phyloP scores from a whole-genome alignment of 768 basidiomycete genomes.

The Termitomyces sp. region DNA sequence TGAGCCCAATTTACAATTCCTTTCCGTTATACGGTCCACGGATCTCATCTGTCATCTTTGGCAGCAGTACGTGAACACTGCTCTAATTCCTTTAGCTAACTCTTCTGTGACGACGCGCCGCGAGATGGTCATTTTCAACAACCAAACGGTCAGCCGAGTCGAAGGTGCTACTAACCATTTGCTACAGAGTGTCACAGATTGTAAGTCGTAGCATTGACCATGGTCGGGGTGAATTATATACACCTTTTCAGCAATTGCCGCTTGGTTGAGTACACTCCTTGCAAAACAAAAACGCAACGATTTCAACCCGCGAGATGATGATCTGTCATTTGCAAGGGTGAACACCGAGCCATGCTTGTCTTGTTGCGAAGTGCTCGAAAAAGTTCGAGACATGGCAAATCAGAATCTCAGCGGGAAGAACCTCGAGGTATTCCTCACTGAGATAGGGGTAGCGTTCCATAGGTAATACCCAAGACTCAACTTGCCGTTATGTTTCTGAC shows the following conservation, averaged over 20 bases:
- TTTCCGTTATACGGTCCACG: slow-evolving; percentile 60
- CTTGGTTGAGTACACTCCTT: slow-evolving; percentile 72
- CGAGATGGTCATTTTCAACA: slow-evolving; percentile 92
- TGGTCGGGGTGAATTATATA: not conserved
- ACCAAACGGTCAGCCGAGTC: slow-evolving; percentile 76
- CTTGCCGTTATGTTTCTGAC: not conserved
- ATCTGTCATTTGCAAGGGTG: slow-evolving; percentile 87
- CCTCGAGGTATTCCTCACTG: slow-evolving; percentile 84
- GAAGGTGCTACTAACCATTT: slow-evolving; percentile 80
- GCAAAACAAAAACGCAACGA: slow-evolving; percentile 93
- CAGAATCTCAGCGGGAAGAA: slow-evolving; percentile 89
- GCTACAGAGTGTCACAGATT: slow-evolving; percentile 75
- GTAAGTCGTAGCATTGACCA: slow-evolving; percentile 35
- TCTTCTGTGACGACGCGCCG: slow-evolving; percentile 82
- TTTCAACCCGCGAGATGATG: slow-evolving; percentile 96
- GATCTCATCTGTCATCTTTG: slow-evolving; percentile 93
- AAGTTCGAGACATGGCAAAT: slow-evolving; percentile 69
- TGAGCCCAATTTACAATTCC: slow-evolving; percentile 72
- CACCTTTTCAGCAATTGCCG: slow-evolving; percentile 48
- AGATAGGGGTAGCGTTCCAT: slow-evolving; percentile 93
- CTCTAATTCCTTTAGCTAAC: slow-evolving; percentile 80
- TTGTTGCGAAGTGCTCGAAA: slow-evolving; percentile 82
- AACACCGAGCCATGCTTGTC: slow-evolving; percentile 90
- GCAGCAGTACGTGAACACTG: slow-evolving; percentile 94
- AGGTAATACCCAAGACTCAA: slow-evolving; percentile 36